Base-by-base conservation (phyloP, 2,329 filamentous ascomycete species). In the Orbilia quercus region DNA sequence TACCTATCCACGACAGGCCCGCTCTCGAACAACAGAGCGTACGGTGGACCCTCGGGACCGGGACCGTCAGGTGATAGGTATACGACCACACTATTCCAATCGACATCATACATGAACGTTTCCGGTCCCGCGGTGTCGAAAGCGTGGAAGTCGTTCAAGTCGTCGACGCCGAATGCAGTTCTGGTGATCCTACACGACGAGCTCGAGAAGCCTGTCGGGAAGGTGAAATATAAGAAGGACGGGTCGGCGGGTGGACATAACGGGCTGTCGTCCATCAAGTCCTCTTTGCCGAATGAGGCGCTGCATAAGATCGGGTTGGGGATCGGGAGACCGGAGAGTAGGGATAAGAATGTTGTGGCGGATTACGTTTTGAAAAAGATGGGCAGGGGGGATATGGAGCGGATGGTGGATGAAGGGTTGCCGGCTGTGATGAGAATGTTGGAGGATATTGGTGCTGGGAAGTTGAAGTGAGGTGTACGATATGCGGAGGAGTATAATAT, bases 151-250 rank as follows among this genome's bases (percentile, higher is more conserved):
- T 82, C 86, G n/a, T 84, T 85, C 76, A 79, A 75, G 76, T 55
- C 48, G 16, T 60, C 54, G 12, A 57, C 42, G 23, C 25, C 60
- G 1, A 55, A 54, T 28, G 58, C 77, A 12, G 76, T 83, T 1
- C 81, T 99, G 14, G 87, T 98, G 0, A 82, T 98, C 11, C 83
- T 98, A 18, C 92, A 98, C 80, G 94, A 98, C 80, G 94, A 98
- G 80, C 82, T 98, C 34, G 93, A 97, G 78, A 84, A 86, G 44
- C 82, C 85, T 1, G 79, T 92, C 1, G 92, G 92, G 0, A 84
- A 85, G 36, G 84, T 96, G 12, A 86, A 83, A 53, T 83, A 91
- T 4, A 85, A 85, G 64, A 83, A 84, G 22, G 91, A 90, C 79
- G 83, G 84, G 62, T 91, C 89, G 78, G 83, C 87, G 38, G 84